phyloP scores from a whole-genome alignment of 2,329 filamentous ascomycete genomes.

The Fusarium gaditjirri region DNA sequence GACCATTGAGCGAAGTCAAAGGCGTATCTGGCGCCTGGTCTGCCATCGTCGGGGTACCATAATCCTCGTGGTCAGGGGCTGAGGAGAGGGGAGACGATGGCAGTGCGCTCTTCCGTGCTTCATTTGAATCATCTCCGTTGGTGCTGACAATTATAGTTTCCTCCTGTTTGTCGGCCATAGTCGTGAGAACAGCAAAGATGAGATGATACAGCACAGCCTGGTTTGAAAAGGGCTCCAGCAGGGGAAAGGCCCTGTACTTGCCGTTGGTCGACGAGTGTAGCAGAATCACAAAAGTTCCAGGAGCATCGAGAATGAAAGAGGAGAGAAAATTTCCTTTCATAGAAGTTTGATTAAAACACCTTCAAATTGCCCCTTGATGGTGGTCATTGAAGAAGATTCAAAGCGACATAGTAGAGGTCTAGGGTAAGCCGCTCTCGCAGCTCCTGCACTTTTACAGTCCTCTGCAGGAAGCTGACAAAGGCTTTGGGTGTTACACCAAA shows the following conservation, averaged over 20 bases:
- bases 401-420: not conserved
- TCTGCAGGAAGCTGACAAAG: conserved; percentile 4
- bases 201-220: no score
- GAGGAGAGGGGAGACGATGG: conserved; percentile 34
- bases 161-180: conserved; percentile 7
- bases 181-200: not conserved
- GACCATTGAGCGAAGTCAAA: conserved; percentile 14
- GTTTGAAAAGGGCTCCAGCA: no score
- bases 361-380: not conserved
- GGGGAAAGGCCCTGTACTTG: not conserved
- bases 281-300: not conserved
- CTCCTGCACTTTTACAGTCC: not conserved
- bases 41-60: conserved; percentile 1
- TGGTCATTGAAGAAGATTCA: not conserved
- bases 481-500: not conserved
- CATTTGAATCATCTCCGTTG: not conserved
- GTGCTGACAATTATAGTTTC: not conserved
- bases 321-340: not conserved
- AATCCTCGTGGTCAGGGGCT: not conserved
- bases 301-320: not conserved
- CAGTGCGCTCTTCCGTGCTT: not conserved
- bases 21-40: conserved; percentile 15
- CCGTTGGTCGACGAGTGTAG: no score
- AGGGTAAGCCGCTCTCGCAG: conserved; percentile 18
- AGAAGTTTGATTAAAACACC: not conserved